Evolutionary conservation across 768 basidiomycete species (phyloP), one percentile per base, ranked within the genome.

Genomic region (Termitomyces sp.): DNA sequence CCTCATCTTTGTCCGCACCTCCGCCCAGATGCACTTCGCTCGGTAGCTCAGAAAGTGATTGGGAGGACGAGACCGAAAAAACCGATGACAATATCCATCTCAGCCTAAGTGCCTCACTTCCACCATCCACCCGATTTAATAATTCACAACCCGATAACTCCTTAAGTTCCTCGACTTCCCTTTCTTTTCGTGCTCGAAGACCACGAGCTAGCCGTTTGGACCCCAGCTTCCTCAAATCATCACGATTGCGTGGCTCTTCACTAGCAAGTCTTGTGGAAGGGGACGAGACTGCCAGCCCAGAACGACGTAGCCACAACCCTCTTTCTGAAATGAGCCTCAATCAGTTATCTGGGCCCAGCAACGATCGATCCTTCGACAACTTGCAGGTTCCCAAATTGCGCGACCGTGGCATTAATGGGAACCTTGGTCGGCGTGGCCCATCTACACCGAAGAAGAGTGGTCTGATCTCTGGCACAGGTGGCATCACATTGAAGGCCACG

Each of bases 21-120:
- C 60, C 75, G 13, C 68, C 67, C 16, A 73, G 83, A 54, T 76
- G 68, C 52, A 66, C 70, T 32, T 84, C 85, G 3, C 68, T 79
- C 22, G 79, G 84, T 43, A 78, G 83, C 6, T 90, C 88, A 5
- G 90, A 92, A 61, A 91, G 87, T 66, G 91, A 94, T 53, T 93
- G 91, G 91, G 91, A 93, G 69, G 90, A 93, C 64, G 91, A 92
- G 64, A 38, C 25, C 25, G 48, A 49, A 27, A 88, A 82, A 71
- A 89, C 88, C 1, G 90, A 94, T 7, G 89, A 90, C 47, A 89
- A 86, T 64, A 64, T 88, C 61, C 82, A 76, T 59, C 54, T 85
- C 56, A 84, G 77, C 65, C 77, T 83, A 64, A 57, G 73, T 15
- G 66, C 71, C n/a, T 73, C 76, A 13, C 60, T 74, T n/a, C 67